These are phyloP conservation scores for Chrysophaeum taylorii DNA, from an alignment of 352 stramenopile species.

Conservation along the genomic window DNA sequence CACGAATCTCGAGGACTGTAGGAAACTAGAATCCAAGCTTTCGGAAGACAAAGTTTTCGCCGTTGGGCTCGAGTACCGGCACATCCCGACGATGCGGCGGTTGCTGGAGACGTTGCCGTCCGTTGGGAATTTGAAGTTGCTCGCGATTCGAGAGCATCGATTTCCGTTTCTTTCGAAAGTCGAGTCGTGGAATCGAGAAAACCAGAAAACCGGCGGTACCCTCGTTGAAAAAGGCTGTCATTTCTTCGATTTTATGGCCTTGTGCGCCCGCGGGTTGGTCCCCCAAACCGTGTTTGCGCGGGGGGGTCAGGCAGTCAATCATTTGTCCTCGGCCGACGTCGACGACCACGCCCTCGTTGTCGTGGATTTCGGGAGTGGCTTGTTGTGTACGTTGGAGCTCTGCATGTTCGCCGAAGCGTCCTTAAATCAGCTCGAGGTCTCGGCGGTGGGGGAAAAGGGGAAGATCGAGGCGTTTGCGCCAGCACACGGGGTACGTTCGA, in stretches of 20 bases:
- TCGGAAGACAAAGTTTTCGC: background rate
- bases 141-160: background rate
- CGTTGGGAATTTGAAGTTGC: background rate
- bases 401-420: slow-evolving; percentile 14
- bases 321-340: background rate
- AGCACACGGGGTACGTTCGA: too few species aligned
- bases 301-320: slow-evolving; percentile 1
- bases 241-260: slow-evolving; percentile 10
- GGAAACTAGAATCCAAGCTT: background rate
- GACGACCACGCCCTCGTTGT: background rate
- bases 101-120: background rate
- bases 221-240: slow-evolving; percentile 10
- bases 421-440: slow-evolving; percentile 9
- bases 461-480: background rate
- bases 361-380: background rate
- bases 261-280: background rate
- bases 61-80: slow-evolving; percentile 13
- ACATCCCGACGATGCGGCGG: background rate
- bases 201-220: background rate
- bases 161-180: slow-evolving; percentile 11
- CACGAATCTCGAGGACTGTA: background rate
- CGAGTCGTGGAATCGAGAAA: background rate
- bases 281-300: background rate
- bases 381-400: background rate
- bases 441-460: background rate